These are phyloP conservation scores for Phytophthora pinifolia DNA, from an alignment of 352 stramenopile genomes.

Conservation along the genomic window DNA sequence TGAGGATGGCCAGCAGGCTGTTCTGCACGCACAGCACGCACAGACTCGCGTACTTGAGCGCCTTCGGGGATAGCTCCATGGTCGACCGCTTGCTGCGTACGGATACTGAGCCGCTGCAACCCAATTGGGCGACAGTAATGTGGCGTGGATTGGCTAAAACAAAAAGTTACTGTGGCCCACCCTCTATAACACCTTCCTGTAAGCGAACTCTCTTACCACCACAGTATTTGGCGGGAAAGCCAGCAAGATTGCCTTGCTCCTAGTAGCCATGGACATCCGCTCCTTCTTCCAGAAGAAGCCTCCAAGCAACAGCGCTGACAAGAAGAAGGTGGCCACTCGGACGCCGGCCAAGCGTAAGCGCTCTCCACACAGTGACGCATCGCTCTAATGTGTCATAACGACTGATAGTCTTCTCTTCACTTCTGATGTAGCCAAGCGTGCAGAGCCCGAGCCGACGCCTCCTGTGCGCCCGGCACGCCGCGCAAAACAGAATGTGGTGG, in stretches of 20 bases:
- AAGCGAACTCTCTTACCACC: conserved; percentile 22
- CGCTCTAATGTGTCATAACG: conserved; percentile 1
- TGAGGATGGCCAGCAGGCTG: conserved; percentile 73
- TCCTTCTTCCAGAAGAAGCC: conserved; percentile 78
- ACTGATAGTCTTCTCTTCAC: conserved; percentile 4
- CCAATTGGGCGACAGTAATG: not conserved
- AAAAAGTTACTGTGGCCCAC: conserved; percentile 10
- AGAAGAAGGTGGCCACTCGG: conserved; percentile 28
- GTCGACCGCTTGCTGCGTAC: not conserved
- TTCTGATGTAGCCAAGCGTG: conserved; percentile 16
- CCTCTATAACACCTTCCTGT: conserved; percentile 11
- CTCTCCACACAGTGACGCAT: not conserved
- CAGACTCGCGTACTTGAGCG: conserved; percentile 80
- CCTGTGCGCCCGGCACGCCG: conserved; percentile 22
- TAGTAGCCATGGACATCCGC: conserved; percentile 71
- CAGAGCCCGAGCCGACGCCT: conserved; percentile 36
- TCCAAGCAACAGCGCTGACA: conserved; percentile 9
- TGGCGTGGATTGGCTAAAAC: no score
- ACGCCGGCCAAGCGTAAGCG: conserved; percentile 32
- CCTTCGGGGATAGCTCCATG: conserved; percentile 37
- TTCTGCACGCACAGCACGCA: conserved; percentile 83
- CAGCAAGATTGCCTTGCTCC: not conserved
- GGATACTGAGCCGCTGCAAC: conserved; percentile 16
- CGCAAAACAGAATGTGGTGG: conserved; percentile 47
- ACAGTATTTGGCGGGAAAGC: conserved; percentile 38